phyloP scores from a whole-genome alignment of 768 basidiomycete species.

The Infundibulicybe gibba region DNA sequence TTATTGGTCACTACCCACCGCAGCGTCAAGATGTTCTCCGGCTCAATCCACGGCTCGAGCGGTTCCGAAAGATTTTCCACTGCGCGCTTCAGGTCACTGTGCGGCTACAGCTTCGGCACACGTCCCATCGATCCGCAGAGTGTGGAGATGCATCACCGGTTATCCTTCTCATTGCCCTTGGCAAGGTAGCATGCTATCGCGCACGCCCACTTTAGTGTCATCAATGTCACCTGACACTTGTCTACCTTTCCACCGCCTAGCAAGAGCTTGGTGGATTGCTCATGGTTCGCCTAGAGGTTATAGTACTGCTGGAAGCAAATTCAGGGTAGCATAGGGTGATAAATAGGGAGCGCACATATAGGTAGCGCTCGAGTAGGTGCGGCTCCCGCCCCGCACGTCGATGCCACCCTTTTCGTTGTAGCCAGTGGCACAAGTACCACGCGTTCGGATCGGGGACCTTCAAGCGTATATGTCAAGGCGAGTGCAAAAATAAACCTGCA shows the following conservation, averaged over 20 bases:
- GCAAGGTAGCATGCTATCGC: constrained; percentile 98
- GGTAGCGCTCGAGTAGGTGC: constrained; percentile 91
- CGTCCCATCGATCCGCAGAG: neutral
- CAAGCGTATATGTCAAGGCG: constrained; percentile 16
- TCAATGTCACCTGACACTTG: constrained; percentile 86
- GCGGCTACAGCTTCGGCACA: neutral
- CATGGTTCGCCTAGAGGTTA: constrained; percentile 99
- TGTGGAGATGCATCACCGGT: constrained; percentile 64
- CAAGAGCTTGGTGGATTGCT: constrained; percentile 97
- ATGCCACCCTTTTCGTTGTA: constrained; percentile 91
- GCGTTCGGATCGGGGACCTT: constrained; percentile 95
- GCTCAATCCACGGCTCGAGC: constrained; percentile 85
- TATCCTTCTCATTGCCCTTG: constrained; percentile 90
- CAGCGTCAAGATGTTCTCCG: constrained; percentile 75
- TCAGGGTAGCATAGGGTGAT: neutral
- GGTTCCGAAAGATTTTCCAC: constrained; percentile 94
- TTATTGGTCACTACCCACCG: constrained; percentile 95
- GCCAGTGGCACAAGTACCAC: constrained; percentile 98
- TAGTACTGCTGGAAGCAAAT: constrained; percentile 67
- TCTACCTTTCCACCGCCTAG: constrained; percentile 90
- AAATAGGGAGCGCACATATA: constrained; percentile 64
- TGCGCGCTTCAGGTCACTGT: constrained; percentile 87
- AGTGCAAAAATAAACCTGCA: constrained; percentile 45
- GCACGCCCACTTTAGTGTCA: constrained; percentile 98
- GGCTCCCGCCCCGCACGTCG: constrained; percentile 83